phyloP scores from a whole-genome alignment of 1,284 basidiomycete species.

The Apiotrichum akiyoshidainum region DNA sequence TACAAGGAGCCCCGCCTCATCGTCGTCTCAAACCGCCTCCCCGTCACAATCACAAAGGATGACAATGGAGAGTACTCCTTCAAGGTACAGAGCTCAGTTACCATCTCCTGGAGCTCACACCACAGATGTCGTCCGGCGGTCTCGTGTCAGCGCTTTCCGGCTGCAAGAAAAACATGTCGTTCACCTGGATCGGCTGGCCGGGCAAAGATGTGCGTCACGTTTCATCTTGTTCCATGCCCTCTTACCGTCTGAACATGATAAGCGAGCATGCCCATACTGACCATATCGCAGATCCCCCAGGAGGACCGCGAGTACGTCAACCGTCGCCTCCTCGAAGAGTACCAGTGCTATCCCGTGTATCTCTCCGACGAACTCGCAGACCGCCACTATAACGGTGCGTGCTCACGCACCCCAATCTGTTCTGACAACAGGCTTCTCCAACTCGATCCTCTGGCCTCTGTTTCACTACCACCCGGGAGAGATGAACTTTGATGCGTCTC shows the following conservation, averaged over 20 bases:
- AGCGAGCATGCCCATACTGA: not conserved
- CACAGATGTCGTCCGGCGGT: conserved; percentile 83
- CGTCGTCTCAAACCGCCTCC: conserved; percentile 92
- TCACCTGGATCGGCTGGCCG: conserved; percentile 91
- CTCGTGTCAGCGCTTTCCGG: conserved; percentile 90
- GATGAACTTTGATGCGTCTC: conserved; percentile 98
- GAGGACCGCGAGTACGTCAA: conserved; percentile 83
- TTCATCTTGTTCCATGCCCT: too few species aligned
- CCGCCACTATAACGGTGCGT: conserved; percentile 84
- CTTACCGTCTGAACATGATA: too few species aligned
- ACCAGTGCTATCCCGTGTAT: conserved; percentile 96
- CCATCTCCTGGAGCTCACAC: not conserved
- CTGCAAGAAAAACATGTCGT: conserved; percentile 92
- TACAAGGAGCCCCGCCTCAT: conserved; percentile 67
- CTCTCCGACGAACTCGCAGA: conserved; percentile 96
- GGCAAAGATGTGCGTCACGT: conserved; percentile 47
- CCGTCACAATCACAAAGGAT: conserved; percentile 87
- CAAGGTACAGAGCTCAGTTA: conserved; percentile 54
- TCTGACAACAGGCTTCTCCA: conserved; percentile 67
- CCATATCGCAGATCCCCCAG: conserved; percentile 66
- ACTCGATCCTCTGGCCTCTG: conserved; percentile 98
- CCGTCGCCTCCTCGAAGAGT: conserved; percentile 84
- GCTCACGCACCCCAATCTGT: not conserved
- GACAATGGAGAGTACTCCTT: conserved; percentile 84
- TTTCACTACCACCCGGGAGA: conserved; percentile 99